Evolutionary conservation across 1,284 basidiomycete genomes (phyloP), one percentile per base, ranked within the genome.

Genomic region (Sanghuangporus baumii): DNA sequence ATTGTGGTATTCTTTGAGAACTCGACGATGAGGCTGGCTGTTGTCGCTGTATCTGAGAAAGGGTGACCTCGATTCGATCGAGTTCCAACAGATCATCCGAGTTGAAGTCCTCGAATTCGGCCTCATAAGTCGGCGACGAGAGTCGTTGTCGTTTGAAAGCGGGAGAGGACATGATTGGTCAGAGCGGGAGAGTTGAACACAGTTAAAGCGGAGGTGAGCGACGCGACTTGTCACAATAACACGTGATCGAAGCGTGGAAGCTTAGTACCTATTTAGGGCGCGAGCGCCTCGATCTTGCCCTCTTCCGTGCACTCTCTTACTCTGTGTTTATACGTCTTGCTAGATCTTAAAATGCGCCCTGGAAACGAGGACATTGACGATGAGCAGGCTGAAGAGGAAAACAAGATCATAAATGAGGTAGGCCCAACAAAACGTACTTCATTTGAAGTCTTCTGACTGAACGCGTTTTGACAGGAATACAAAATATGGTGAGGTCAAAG

Each of bases 351-450:
- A 38, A 85, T 89, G 87, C 87, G 85, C 66, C 83, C 87, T 26
- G 80, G 84, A 60, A 78, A 78, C 38, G 88, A 90, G 65, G 88
- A 91, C 66, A 80, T 91, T 55, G 92, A 94, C 71, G 92, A 93
- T 65, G 88, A 91, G 72, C 80, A 89, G 61, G 88, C 89, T 11
- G 90, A 92, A 74, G 89, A 91, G 71, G 91, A 94, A 78, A 94
- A 93, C 75, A 94, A 95, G 71, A 78, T 93, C 58, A 93, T 95
- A 73, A 96, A 96, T 69, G 93, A 96, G 86, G 93, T 94, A 69
- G 65, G 82, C 74, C 59, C 38, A 14, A 20, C 18, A 31, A 31
- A 31, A 4, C 40, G 52, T 37, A 52, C 61, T 14, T 58, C 14
- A 23, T 70, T 55, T 8, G 55, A 56, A 54, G 41, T 52, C 14